Percentiles rank a stretch among this genome's conserved stretches.
phyloP scores from a whole-genome alignment of 495 filamentous ascomycete genomes.

The Cercophora newfieldiana region DNA sequence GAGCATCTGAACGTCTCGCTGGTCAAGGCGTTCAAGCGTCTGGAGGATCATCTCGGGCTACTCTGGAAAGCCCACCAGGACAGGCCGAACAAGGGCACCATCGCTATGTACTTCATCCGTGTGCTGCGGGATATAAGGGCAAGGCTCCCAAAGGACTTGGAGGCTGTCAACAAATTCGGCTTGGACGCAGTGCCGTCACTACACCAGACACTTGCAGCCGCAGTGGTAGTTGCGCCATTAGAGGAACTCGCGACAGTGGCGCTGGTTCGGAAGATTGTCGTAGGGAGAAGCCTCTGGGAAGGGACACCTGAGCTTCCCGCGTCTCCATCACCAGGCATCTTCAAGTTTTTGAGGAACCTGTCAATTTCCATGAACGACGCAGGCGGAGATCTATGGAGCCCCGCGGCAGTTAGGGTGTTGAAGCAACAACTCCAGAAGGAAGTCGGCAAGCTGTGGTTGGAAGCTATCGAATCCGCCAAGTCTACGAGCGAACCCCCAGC shows the following conservation, averaged over 20 bases:
- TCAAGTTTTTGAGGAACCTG: conserved; percentile 70
- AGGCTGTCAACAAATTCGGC: conserved; percentile 46
- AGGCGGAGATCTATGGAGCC: conserved; percentile 84
- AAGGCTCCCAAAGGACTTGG: conserved; percentile 55
- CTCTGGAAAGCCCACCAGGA: conserved; percentile 48
- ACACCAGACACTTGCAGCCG: conserved; percentile 54
- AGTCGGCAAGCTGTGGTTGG: conserved; percentile 44
- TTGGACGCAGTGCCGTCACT: conserved; percentile 54
- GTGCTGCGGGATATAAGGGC: conserved; percentile 72
- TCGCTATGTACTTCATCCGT: conserved; percentile 73
- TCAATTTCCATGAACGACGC: conserved; percentile 63
- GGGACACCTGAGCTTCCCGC: conserved; percentile 71
- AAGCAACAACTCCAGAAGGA: conserved; percentile 55
- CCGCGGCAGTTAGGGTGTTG: conserved; percentile 61
- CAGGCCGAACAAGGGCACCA: conserved; percentile 46
- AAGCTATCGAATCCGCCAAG: conserved; percentile 33
- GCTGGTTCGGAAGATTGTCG: conserved; percentile 41
- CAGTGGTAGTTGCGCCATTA: conserved; percentile 38
- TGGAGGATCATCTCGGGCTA: conserved; percentile 56
- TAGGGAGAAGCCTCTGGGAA: conserved; percentile 70
- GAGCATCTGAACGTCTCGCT: conserved; percentile 61
- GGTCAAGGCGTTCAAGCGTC: conserved; percentile 53
- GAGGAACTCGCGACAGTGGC: conserved; percentile 42
- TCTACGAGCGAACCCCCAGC: conserved; percentile 6
- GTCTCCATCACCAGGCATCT: conserved; percentile 77